Conservation (phyloP, 176 grass and related monocot species). For the Hyparrhenia diplandra region DNA sequence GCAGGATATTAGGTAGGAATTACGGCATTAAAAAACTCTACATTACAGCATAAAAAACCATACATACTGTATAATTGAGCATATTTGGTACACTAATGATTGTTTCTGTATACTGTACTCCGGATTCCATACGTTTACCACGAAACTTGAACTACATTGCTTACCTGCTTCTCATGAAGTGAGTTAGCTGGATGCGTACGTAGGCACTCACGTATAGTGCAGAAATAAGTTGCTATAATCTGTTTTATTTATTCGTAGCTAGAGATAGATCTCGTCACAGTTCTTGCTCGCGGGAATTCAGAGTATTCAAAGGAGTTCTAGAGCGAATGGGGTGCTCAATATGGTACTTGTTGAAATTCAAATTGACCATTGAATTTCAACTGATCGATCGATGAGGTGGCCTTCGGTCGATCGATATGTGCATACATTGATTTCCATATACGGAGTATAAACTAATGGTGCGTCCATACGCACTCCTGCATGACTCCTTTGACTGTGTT, state of each 20-base stretch:
- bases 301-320: constrained; percentile 10
- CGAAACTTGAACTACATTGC: constrained; percentile 10
- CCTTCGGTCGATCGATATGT: too few relatives aligned
- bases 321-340: background rate
- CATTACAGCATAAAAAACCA: too few relatives aligned
- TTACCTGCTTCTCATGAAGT: constrained; percentile 2
- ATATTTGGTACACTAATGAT: constrained; percentile 14
- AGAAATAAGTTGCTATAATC: background rate
- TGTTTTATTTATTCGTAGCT: background rate
- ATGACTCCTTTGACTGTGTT: background rate
- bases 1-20: background rate
- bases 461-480: too few relatives aligned
- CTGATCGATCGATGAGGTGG: background rate
- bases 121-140: constrained; percentile 8
- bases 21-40: background rate
- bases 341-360: constrained; percentile 13
- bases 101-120: background rate
- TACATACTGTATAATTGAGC: background rate
- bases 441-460: background rate
- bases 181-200: background rate
- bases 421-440: background rate
- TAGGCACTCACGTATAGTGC: background rate
- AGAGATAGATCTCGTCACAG: too few relatives aligned
- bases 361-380: constrained; percentile 12
- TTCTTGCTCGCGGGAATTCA: background rate